Evolutionary conservation across 768 basidiomycete genomes (phyloP), one percentile per base, ranked within the genome.

Genomic region (Pseudohyphozyma bogoriensis): DNA sequence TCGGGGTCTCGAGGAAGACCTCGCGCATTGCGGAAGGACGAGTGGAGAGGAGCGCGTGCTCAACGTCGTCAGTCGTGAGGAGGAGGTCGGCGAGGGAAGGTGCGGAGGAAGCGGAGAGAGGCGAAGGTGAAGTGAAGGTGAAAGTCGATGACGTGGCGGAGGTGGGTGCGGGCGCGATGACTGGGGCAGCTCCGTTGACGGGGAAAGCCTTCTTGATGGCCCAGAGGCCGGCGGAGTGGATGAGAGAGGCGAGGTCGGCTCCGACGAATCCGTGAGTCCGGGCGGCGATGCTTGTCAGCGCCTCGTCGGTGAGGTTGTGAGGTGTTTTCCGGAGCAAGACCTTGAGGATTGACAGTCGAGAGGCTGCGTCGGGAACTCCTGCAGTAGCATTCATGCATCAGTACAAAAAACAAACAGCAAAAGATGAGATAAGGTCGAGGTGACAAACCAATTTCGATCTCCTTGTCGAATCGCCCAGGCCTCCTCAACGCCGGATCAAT

Each of bases 21-120:
- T 92, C 90, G 49, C 95, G 85, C 82, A 99, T 85, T 1, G 91
- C 89, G 1, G 91, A 95, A 0, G 95, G 91, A 4, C 90, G 83
- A 28, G 96, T 85, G 20, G 79, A 74, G 6, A 88, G 83, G 44
- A 97, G 78, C 0, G 90, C 82, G 11, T 79, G 72, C 10, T 80
- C 73, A 47, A 97, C 79, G 71, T 97, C 89, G 9, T 76, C 64
- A 6, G 79, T 72, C 7, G 79, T 77, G 47, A 89, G 73, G 4
- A 35, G 39, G 26, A 58, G 51, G 28, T 81, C 69, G n/a, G 73
- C 52, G 9, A 74, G 66, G 8, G 70, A 62, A 50, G 72, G 64
- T 1, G 37, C 8, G 51, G 60, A 11, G 0, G 63, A 46, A 5
- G 46, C 32, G n/a, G n/a, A n/a, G n/a, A n/a, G n/a, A n/a, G 15